Evolutionary conservation across 1,284 basidiomycete genomes (phyloP).

Genomic region (Spongiforma sp.): DNA sequence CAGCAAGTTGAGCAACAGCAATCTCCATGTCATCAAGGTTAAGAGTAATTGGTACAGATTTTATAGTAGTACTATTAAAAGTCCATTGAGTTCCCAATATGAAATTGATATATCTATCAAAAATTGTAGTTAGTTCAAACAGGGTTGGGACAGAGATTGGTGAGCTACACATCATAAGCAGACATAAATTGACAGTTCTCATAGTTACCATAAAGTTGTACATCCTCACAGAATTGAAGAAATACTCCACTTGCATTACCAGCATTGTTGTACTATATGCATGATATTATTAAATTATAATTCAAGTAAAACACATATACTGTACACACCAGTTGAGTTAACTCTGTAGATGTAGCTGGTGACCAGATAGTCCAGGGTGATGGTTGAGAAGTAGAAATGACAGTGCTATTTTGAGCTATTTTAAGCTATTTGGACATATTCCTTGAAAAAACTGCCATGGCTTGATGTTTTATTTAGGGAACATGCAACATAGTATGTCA

Average conservation of each 20-base stretch:
- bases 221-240: too few species aligned
- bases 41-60: neutral
- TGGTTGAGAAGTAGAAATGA: neutral
- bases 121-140: neutral
- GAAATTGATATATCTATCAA: neutral
- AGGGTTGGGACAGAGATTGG: neutral
- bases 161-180: neutral
- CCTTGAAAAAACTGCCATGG: neutral
- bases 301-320: neutral
- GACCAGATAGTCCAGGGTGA: constrained; percentile 7
- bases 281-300: too few species aligned
- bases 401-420: neutral
- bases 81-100: neutral
- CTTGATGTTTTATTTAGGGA: constrained; percentile 1
- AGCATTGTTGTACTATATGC: too few species aligned
- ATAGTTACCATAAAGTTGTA: too few species aligned
- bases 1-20: constrained; percentile 12
- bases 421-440: constrained; percentile 5
- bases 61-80: neutral
- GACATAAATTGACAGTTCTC: neutral
- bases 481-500: constrained; percentile 14
- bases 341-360: neutral
- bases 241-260: too few species aligned
- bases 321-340: constrained; percentile 3
- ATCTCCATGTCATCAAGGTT: neutral